Evolutionary conservation across 2,329 filamentous ascomycete species (phyloP).

Genomic region (Leptographium radiaticola): DNA sequence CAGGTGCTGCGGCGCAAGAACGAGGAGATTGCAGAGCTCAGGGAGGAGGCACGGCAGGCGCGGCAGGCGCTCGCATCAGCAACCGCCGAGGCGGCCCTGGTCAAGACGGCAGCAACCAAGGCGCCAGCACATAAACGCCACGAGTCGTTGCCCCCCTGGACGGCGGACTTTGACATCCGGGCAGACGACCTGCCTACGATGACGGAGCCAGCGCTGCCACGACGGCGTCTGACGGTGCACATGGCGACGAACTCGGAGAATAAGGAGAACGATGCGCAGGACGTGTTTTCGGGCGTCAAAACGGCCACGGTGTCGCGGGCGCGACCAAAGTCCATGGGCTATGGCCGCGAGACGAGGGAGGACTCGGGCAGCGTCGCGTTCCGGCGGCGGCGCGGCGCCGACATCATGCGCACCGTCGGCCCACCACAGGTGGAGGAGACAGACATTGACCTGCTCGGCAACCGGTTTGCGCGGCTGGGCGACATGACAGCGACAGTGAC

Average conservation of each 20-base stretch:
- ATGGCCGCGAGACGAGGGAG: neutral
- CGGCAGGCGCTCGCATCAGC: neutral
- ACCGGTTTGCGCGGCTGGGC: constrained; percentile 32
- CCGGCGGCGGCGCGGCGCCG: constrained; percentile 5
- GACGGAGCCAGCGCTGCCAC: constrained; percentile 4
- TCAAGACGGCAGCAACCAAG: neutral
- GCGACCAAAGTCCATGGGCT: neutral
- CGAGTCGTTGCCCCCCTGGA: constrained; percentile 4
- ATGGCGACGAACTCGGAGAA: constrained; percentile 3
- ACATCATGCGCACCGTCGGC: constrained; percentile 6
- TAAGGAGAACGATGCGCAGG: neutral
- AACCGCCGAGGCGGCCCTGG: neutral
- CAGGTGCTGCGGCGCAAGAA: constrained; percentile 43
- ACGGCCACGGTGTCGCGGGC: neutral
- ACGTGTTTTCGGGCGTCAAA: neutral
- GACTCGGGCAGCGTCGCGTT: neutral
- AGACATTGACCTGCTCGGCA: constrained; percentile 30
- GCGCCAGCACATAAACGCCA: constrained; percentile 1
- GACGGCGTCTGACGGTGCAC: neutral
- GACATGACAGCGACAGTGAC: constrained; percentile 8
- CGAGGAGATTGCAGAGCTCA: constrained; percentile 41
- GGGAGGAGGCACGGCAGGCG: constrained; percentile 22
- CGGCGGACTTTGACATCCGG: constrained; percentile 5
- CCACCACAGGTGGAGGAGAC: constrained; percentile 15
- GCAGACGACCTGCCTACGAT: neutral